Conservation (phyloP, 225 moss, liverwort and hornwort genomes). For the Straminergon stramineum region DNA sequence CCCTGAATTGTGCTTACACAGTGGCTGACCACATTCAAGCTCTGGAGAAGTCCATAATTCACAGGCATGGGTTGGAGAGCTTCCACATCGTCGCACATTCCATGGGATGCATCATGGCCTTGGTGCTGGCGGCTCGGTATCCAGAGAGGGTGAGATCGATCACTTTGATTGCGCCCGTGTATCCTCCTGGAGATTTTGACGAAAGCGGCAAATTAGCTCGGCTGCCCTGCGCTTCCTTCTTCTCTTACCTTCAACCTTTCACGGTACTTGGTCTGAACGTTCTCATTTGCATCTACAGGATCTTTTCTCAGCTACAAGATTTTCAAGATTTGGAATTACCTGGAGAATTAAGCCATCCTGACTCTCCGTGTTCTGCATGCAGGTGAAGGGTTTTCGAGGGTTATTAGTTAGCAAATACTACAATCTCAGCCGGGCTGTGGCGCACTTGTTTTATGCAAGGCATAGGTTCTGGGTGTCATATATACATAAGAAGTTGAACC, state of each 20-base stretch:
- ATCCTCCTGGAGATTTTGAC: conserved; percentile 46
- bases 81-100: conserved; percentile 64
- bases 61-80: conserved; percentile 35
- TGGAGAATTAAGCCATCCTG: not conserved
- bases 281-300: not conserved
- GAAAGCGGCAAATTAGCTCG: conserved; percentile 9
- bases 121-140: conserved; percentile 52
- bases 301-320: not conserved
- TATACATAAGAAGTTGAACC: conserved; percentile 27
- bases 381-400: conserved; percentile 51
- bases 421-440: conserved; percentile 53
- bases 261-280: conserved; percentile 17
- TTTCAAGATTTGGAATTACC: not conserved
- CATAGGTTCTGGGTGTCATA: conserved; percentile 49
- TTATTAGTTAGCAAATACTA: conserved; percentile 55
- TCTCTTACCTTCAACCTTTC: conserved; percentile 43
- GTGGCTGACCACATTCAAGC: conserved; percentile 48
- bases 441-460: conserved; percentile 42
- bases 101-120: conserved; percentile 57
- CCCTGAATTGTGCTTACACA: conserved; percentile 50
- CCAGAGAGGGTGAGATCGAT: conserved; percentile 55
- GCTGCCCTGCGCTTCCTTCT: conserved; percentile 40
- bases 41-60: conserved; percentile 44
- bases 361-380: not conserved
- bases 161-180: conserved; percentile 59